These are phyloP conservation scores for Adansonia digitata DNA, from an alignment of 345 rosid genomes.

Conservation along the genomic window DNA sequence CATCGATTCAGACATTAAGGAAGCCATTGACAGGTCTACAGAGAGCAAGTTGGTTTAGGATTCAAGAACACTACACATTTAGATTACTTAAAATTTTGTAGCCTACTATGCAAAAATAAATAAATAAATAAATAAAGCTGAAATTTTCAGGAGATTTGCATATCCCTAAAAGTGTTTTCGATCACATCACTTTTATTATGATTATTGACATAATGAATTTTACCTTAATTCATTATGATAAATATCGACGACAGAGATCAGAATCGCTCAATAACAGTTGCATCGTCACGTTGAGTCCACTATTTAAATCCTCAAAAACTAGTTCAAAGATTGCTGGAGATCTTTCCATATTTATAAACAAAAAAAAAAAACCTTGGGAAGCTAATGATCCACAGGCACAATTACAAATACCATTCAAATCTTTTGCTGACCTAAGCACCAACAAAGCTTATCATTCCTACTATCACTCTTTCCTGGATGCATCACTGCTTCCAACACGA, in stretches of 20 bases:
- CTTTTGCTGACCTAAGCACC: background rate
- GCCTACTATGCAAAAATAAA: background rate
- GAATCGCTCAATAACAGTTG: too few relatives aligned
- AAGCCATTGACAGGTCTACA: background rate
- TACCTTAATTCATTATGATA: too few relatives aligned
- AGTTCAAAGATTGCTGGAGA: background rate
- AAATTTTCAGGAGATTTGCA: too few relatives aligned
- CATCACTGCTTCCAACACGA: background rate
- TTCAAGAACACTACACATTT: background rate
- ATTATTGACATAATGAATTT: too few relatives aligned
- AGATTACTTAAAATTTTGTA: background rate
- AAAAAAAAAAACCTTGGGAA: background rate
- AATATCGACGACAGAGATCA: too few relatives aligned
- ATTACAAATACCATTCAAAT: background rate
- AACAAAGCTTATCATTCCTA: background rate
- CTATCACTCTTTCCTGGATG: background rate
- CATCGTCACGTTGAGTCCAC: too few relatives aligned
- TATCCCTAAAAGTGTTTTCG: too few relatives aligned
- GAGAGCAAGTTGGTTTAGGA: background rate
- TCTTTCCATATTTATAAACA: background rate
- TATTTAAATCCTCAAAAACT: too few relatives aligned
- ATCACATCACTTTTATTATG: too few relatives aligned
- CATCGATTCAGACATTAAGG: too few relatives aligned
- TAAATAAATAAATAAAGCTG: too few relatives aligned
- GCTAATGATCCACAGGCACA: too few relatives aligned